A percentile compares a stretch with the other conserved stretches of the same genome.
phyloP scores from a whole-genome alignment of 805 yeast genomes.

The Spathaspora arborariae region DNA sequence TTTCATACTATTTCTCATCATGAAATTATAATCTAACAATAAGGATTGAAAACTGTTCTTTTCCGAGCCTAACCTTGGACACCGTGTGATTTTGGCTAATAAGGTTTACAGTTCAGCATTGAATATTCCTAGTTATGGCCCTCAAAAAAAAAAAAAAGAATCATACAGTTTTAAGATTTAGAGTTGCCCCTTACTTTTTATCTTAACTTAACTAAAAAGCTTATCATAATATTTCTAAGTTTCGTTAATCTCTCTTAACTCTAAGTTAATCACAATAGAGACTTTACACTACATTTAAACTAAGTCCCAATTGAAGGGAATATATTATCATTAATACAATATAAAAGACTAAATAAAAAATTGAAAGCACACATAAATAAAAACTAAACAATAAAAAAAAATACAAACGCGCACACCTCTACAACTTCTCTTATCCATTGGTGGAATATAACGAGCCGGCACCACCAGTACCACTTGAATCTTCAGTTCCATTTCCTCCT shows the following conservation, averaged over 20 bases:
- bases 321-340: background rate
- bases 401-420: no score
- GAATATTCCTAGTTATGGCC: no score
- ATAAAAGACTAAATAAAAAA: no score
- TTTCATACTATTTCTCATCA: no score
- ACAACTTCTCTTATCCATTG: background rate
- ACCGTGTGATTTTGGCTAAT: no score
- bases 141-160: no score
- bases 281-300: background rate
- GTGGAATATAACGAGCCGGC: background rate
- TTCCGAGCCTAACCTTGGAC: no score
- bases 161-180: background rate
- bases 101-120: no score
- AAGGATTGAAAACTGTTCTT: no score
- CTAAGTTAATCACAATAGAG: background rate
- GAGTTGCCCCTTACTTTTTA: background rate
- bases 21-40: no score
- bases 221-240: background rate
- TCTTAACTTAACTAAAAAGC: background rate
- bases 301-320: background rate
- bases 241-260: background rate
- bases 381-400: background rate
- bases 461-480: background rate
- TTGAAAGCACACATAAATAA: background rate
- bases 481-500: constrained; percentile 3